Evolutionary conservation across 2,329 filamentous ascomycete genomes (phyloP), one percentile per base, ranked within the genome.

Genomic region (Aureobasidium sp.): DNA sequence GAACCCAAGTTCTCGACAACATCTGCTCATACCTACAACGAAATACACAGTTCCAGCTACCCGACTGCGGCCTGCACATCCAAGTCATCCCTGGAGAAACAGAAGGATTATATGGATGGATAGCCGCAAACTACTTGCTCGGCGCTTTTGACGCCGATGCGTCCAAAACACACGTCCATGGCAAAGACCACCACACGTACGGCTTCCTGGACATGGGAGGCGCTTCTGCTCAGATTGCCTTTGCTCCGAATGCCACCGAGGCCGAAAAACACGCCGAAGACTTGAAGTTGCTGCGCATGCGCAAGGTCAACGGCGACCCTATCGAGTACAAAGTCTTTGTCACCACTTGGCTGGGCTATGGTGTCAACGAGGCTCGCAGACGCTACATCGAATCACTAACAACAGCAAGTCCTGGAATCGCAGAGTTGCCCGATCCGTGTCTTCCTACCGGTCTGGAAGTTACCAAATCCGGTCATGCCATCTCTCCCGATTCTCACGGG

Each of bases 131-230:
- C 70, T 99, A 99, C 69, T 76, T 99, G 31, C 80, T 99, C 1
- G 93, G 91, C 29, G 90, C 91, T 4, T 97, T 99, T 68, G 89
- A 97, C 71, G 78, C 82, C 19, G 89, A 97, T 71, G 78, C 82
- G 19, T 86, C 90, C 0, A 77, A 86, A 54, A 76, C 84, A 15
- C 89, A 96, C 68, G 78, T 84, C 57, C 90, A 96, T 71, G 91
- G 90, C 57, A 91, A 95, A 65, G 84, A 83, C 27, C 94, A 97
- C 71, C 89, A 92, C 69, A 99, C 94, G 0, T 99, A 97, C 73
- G 94, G 94, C 0, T 99, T 99, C 69, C 78, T 99, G 63, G 94
- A 99, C 71, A 99, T 99, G 95, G 94, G 94, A 53, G 94, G 94
- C 55, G 94, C 94, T 27, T 97, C 93, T 0, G 93, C 94, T 17